Evolutionary conservation across 495 filamentous ascomycete species (phyloP).

Genomic region (Friedmanniomyces endolithicus): DNA sequence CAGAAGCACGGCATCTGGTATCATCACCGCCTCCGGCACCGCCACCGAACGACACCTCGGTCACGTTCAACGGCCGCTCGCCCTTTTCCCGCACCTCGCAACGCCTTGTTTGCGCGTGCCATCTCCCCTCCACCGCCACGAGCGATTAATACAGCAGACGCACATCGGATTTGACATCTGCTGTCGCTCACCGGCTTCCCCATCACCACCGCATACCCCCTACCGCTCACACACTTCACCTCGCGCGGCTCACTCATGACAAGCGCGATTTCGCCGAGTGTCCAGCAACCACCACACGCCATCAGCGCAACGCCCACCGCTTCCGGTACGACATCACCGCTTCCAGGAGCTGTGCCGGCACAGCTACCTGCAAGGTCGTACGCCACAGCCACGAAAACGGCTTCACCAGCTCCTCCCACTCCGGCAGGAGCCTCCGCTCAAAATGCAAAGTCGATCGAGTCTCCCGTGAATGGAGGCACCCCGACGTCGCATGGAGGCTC

Average conservation of each 20-base stretch:
- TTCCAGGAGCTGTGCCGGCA: constrained; percentile 51
- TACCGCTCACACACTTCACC: not conserved
- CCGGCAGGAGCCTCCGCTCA: constrained; percentile 61
- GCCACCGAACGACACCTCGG: constrained; percentile 1
- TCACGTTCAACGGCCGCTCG: not conserved
- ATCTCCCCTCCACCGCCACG: constrained; percentile 3
- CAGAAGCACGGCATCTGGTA: constrained; percentile 1
- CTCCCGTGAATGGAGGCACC: constrained; percentile 73
- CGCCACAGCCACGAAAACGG: constrained; percentile 69
- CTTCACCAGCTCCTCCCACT: constrained; percentile 46
- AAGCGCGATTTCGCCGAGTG: constrained; percentile 28
- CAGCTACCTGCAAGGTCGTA: constrained; percentile 45
- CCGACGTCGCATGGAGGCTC: constrained; percentile 44
- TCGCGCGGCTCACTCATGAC: constrained; percentile 30
- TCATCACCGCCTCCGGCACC: constrained; percentile 1
- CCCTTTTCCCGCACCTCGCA: constrained; percentile 9
- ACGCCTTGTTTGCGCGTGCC: constrained; percentile 1
- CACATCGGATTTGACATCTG: constrained; percentile 39
- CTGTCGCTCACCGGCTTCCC: constrained; percentile 9
- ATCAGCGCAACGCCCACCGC: constrained; percentile 45
- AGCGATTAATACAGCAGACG: constrained; percentile 3
- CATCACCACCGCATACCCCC: constrained; percentile 2
- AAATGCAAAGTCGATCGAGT: constrained; percentile 71
- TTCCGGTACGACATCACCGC: constrained; percentile 48
- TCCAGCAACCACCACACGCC: constrained; percentile 37